Evolutionary conservation across 495 filamentous ascomycete species (phyloP), one percentile per base, ranked within the genome.

Genomic region (Podospora pseudocomata): DNA sequence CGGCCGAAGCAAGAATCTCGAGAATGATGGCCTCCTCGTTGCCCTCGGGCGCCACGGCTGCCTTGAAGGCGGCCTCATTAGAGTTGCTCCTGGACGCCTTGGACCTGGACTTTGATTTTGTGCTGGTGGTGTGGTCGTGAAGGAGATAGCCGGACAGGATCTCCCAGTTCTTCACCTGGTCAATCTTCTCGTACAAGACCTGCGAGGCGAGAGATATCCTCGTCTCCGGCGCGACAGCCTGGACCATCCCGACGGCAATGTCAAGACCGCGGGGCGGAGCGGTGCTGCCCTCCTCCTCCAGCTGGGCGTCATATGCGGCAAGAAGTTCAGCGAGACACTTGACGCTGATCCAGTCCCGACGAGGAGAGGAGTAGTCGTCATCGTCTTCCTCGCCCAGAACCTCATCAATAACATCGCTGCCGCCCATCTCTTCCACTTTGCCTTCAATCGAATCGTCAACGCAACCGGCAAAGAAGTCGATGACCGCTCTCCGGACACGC

Each of bases 281-380:
- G 73, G 77, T 44, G 63, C 80, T 67, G 80, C 85, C 74, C 61
- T 80, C 77, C 4, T 81, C 80, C 57, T 82, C 74, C 70, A 84
- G 69, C 71, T 82, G 76, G 1, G 81, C 80, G 72, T 96, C 91
- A 69, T 97, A 98, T 4, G 86, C 81, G 18, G 89, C 83, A n/a
- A 99, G 82, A 16, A 90, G 88, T 74, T 97, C 93, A 0, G 87
- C 91, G 4, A 99, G 84, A 67, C 90, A 93, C 79, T 98, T 99
- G 72, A 93, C 89, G 71, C 90, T 92, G 66, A 98, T 86, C 95
- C 95, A 99, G 23, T 89, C 88, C 57, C 87, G 81, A 72, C 91
- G 89, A 0, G 93, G 92, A 0, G 84, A 85, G 26, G 91, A 88
- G 67, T 84, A 91, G 68, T 95, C 89, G 20, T 93, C 91, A 27